These are phyloP conservation scores for Margaritispora aquatica DNA, from an alignment of 495 filamentous ascomycete species.

Conservation along the genomic window DNA sequence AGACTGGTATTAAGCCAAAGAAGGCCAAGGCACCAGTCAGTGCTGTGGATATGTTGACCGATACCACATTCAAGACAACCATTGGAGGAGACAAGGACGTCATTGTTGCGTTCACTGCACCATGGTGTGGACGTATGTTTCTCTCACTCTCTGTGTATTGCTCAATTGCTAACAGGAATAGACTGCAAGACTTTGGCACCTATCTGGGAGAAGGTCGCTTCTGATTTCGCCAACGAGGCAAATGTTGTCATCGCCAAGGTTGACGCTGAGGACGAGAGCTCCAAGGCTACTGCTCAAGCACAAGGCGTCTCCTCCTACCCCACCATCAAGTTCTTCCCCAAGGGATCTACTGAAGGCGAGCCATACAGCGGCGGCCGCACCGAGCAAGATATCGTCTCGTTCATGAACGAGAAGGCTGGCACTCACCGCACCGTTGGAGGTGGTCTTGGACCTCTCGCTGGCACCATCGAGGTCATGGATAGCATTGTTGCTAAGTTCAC, in stretches of 20 bases:
- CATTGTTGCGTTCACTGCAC: slow-evolving; percentile 91
- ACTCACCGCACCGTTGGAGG: slow-evolving; percentile 83
- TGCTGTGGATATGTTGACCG: slow-evolving; percentile 72
- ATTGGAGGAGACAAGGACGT: slow-evolving; percentile 87
- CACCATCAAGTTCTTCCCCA: slow-evolving; percentile 97
- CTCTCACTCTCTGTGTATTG: slow-evolving; percentile 13
- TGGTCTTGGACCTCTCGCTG: slow-evolving; percentile 69
- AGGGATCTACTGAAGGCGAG: slow-evolving; percentile 68
- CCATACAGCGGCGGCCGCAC: slow-evolving; percentile 72
- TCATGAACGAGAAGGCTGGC: slow-evolving; percentile 84
- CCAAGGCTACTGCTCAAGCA: slow-evolving; percentile 67
- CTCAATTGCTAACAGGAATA: slow-evolving; percentile 34
- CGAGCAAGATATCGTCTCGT: slow-evolving; percentile 70
- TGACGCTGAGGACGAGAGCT: slow-evolving; percentile 81
- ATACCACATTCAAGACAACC: slow-evolving; percentile 65
- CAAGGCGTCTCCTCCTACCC: slow-evolving; percentile 83
- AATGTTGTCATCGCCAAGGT: slow-evolving; percentile 87
- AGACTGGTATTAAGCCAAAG: slow-evolving; percentile 78
- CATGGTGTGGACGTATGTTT: slow-evolving; percentile 92
- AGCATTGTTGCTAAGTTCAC: slow-evolving; percentile 61
- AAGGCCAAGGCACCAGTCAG: slow-evolving; percentile 64
- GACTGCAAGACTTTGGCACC: slow-evolving; percentile 97
- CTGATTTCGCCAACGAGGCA: slow-evolving; percentile 71
- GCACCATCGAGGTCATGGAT: slow-evolving; percentile 75
- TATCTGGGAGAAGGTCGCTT: slow-evolving; percentile 80